Base-by-base conservation (phyloP, 805 yeast species). In the Candida morakotiae region DNA sequence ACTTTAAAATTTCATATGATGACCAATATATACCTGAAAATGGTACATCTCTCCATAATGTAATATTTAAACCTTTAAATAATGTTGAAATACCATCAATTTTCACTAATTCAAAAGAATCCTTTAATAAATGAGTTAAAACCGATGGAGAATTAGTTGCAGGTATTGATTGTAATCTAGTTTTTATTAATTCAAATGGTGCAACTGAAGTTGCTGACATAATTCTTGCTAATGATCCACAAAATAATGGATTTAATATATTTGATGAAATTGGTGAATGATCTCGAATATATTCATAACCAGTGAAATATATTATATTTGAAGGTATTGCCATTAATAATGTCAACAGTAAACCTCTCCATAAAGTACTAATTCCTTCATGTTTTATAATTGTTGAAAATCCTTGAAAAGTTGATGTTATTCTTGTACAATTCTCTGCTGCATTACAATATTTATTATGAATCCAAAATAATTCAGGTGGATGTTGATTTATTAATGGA, bases 41-140 rank as follows among this genome's bases (percentile, higher is more conserved):
- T 1, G 98, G 98, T 0, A 91, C 98, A 57, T 93, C 98, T 60
- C 98, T 73, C 96, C 96, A 91, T 11, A 93, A 69, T 0, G 98
- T 93, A 27, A 93, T 71, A 28, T 83, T 79, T 16, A 93, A 64
- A 0, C 98, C 98, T 38, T 82, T 81, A 70, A 88, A 93, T 14
- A 93, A 57, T 0, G 87, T 73, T 2, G 62, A 57, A 2, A 75
- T 42, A 0, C 98, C 98, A 10, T 70, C 68, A 1, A 53, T 42
- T 26, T 62, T 56, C 4, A 87, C 62, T 49, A 82, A 79, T 2
- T 55, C 49, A 34, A 54, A 55, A 20, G 82, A 67, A 32, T 85
- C 88, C 18, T 58, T 61, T 35, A 83, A 49, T 20, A 84, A 60
- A 39, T 75, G 69, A 16, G 62, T 50, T 39, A 71, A 39, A 38